Percentiles rank a stretch among this genome's conserved stretches.
These are phyloP conservation scores for Scheffersomyces lignosus DNA, from an alignment of 805 yeast genomes.

Conservation along the genomic window DNA sequence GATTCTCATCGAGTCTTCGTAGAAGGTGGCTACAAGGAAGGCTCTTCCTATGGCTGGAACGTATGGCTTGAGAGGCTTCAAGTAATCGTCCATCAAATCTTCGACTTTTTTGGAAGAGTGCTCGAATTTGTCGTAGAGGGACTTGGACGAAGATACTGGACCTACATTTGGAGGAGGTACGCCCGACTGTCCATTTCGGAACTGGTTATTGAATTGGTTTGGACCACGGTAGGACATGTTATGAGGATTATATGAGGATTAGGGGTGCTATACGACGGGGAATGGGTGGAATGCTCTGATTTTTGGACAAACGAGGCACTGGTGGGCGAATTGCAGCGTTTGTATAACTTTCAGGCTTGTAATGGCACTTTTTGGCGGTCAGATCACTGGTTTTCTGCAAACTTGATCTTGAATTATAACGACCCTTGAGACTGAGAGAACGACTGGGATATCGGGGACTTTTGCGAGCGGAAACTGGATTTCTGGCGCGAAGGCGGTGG, in stretches of 20 bases:
- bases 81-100: slow-evolving; percentile 49
- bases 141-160: slow-evolving; percentile 28
- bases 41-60: slow-evolving; percentile 88
- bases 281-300: background rate
- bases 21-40: slow-evolving; percentile 89
- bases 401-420: no score
- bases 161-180: slow-evolving; percentile 27
- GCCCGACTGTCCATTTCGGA: slow-evolving; percentile 17
- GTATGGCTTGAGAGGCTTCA: slow-evolving; percentile 60
- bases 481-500: no score
- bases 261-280: background rate
- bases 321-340: background rate
- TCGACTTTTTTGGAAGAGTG: slow-evolving; percentile 54
- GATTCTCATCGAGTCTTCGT: slow-evolving; percentile 85
- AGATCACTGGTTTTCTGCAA: background rate
- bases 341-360: background rate
- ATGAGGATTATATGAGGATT: background rate
- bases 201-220: slow-evolving; percentile 42
- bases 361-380: background rate
- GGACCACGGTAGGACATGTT: slow-evolving; percentile 49
- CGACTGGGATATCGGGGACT: no score
- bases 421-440: no score
- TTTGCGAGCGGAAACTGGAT: no score
- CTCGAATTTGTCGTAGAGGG: slow-evolving; percentile 46
- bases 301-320: background rate